Base-by-base conservation (phyloP, 805 yeast genomes). In the Candida stauntonica region DNA sequence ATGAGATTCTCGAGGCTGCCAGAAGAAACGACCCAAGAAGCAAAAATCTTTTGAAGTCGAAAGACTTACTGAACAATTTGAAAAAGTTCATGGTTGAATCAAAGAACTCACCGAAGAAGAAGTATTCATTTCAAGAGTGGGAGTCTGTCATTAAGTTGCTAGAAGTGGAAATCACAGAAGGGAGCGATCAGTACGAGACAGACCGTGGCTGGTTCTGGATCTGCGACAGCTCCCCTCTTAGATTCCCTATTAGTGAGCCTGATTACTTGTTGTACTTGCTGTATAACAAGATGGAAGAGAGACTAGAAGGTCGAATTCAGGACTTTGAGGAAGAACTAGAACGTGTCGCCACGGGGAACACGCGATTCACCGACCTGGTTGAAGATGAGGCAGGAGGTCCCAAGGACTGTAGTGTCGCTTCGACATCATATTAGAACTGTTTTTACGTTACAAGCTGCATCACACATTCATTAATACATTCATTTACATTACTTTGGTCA, bases 241-340 rank as follows among this genome's bases (percentile, higher is more conserved):
- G 82, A 31, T 75, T 72, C 39, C 93, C 93, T 0, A 62, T 82
- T 27, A 72, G 71, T 47, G 88, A 86, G 54, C 78, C 88, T 0
- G 75, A 77, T 41, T 84, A 75, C 50, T 71, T 84, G 26, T 55
- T 72, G 21, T 56, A 67, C 38, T 58, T 70, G 38, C 33, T 64
- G 5, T 58, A 58, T 48, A 47, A 38, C 14, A 54, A 48, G 26
- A 37, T 61, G 5, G 62, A 52, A 23, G 23, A 36, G 0, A 28
- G 29, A 15, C 15, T 48, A 3, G 16, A 31, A 12, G 39, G 42
- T 4, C 40, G 45, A 14, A 16, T 42, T 4, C 20, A 26, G 7
- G 26, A 29, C 5, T 18, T 37, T 9, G 45, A 44, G 14, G 30
- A 35, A 3, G 38, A 35, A 20, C 32, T 46, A 18, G 32, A 34